Evolutionary conservation across 257 asterid species (phyloP), one percentile per base, ranked within the genome.

Genomic region (Verbascum thapsus): DNA sequence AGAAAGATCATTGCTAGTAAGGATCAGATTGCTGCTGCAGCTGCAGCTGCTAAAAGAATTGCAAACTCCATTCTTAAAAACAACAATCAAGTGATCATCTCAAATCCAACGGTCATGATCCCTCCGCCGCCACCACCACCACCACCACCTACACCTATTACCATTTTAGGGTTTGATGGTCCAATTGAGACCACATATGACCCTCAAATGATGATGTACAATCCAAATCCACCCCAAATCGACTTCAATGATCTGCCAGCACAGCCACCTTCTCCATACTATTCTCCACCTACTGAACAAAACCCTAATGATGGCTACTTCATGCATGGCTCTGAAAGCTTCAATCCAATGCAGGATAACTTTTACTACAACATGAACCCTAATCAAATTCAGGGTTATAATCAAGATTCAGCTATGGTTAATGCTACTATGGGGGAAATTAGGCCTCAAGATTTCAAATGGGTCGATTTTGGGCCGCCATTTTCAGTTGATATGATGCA

Each of bases 1-100:
- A 90, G 82, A 41, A 87, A 87, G 68, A 63, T 85, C 39, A 16
- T 77, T 37, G 74, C 77, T 40, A 74, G 73, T 68, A 57, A 38
- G 38, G 34, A 62, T 17, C 45, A 35, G 41, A 38, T 45, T 45
- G 20, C 5, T 26, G 32, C 32, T 26, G 32, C 32, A 1, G 32
- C 32, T n/a, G n/a, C n/a, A 1, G 32, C 32, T 26, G 32, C 32
- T 5, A 26, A 26, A 5, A 64, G 16, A 6, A 40, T 22, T 32
- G 16, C 57, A 3, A 66, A 47, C 16, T 15, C 43, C 73, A 26
- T 73, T 26, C 39, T 63, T 13, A 45, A 35, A n/a, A 50, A 11
- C 30, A 13, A 6, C 26, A 38, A 44, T 45, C 63, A 15, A 16
- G n/a, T n/a, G n/a, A 26, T 26, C 32, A 26, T 1, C n/a, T n/a